Conservation (phyloP, 306 rosid species). For the Vigna mungo region DNA sequence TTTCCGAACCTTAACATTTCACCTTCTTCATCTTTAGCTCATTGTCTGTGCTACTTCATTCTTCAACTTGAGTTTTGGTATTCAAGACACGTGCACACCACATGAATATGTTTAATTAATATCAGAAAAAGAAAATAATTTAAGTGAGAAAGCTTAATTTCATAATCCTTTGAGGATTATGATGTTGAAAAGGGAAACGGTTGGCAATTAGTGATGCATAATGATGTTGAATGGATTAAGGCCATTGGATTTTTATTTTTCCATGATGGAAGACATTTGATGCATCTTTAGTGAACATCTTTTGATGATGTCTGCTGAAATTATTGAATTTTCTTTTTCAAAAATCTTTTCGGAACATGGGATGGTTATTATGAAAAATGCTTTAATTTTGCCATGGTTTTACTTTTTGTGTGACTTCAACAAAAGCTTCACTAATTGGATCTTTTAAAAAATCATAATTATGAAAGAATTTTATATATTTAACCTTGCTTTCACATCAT, state of each 20-base stretch:
- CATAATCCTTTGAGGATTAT: conserved; percentile 3
- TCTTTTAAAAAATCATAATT: no score
- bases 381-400: no score
- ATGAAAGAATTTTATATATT: background rate
- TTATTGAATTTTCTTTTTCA: conserved; percentile 53
- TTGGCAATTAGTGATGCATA: conserved; percentile 43
- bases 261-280: conserved; percentile 42
- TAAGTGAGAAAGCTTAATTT: no score
- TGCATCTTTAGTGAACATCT: conserved; percentile 63
- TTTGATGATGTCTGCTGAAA: conserved; percentile 67
- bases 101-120: no score
- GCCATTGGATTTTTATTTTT: conserved; percentile 31
- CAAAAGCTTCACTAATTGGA: conserved; percentile 38
- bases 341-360: conserved; percentile 76
- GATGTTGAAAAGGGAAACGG: conserved; percentile 44
- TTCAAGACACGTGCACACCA: no score
- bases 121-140: no score
- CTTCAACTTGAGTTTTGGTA: background rate
- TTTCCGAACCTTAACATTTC: background rate
- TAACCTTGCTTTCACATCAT: conserved; percentile 9
- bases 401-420: no score
- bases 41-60: background rate
- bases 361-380: conserved; percentile 48
- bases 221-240: conserved; percentile 42
- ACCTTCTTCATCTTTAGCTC: background rate